Conservation (phyloP, 2,329 filamentous ascomycete species). For the Lecanicillium sp. region DNA sequence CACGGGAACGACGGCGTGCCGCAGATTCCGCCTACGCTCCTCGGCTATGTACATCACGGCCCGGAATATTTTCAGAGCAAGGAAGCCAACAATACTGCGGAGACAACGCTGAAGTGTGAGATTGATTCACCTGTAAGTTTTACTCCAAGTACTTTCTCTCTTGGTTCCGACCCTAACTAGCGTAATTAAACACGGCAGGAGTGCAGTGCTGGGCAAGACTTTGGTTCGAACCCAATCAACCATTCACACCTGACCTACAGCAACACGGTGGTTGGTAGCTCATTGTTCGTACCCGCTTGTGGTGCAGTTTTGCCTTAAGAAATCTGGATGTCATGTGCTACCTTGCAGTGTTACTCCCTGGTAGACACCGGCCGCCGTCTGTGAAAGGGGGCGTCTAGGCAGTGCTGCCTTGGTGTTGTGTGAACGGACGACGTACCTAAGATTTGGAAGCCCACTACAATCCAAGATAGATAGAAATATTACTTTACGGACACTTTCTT, state of each 20-base stretch:
- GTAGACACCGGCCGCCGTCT: too few relatives aligned
- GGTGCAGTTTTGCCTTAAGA: slow-evolving; percentile 4
- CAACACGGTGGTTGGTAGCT: slow-evolving; percentile 6
- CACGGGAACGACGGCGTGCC: slow-evolving; percentile 57
- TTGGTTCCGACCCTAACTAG: neutral
- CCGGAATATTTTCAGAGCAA: slow-evolving; percentile 23
- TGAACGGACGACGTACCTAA: too few relatives aligned
- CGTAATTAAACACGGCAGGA: neutral
- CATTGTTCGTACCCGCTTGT: slow-evolving; percentile 4
- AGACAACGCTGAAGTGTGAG: slow-evolving; percentile 3
- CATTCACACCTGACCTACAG: slow-evolving; percentile 5
- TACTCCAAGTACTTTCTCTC: neutral
- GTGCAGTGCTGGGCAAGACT: slow-evolving; percentile 5
- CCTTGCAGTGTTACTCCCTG: too few relatives aligned
- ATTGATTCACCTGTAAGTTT: slow-evolving; percentile 4
- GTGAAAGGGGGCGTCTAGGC: too few relatives aligned
- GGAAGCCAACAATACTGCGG: neutral
- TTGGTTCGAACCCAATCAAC: neutral
- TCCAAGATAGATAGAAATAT: too few relatives aligned
- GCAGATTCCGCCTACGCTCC: slow-evolving; percentile 46
- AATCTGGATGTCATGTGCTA: neutral
- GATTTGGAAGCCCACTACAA: too few relatives aligned
- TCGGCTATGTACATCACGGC: slow-evolving; percentile 51
- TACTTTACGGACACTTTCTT: too few relatives aligned
- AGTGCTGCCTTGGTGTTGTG: too few relatives aligned